These are phyloP conservation scores for Jaapia argillacea DNA, from an alignment of 768 basidiomycete genomes.

Conservation along the genomic window DNA sequence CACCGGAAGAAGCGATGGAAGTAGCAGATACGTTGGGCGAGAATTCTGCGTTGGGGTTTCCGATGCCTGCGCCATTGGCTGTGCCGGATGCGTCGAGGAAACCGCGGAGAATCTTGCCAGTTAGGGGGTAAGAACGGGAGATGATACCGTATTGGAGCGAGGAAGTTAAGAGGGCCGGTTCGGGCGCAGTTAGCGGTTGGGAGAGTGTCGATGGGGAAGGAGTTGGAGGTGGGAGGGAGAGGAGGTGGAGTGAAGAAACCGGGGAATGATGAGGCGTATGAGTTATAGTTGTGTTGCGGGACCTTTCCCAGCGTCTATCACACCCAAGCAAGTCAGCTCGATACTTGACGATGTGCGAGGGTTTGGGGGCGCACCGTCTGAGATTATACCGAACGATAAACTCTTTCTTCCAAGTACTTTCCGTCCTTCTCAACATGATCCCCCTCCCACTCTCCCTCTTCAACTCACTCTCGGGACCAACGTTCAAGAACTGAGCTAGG, in stretches of 20 bases:
- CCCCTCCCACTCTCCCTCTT: slow-evolving; percentile 24
- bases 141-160: slow-evolving; percentile 64
- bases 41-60: slow-evolving; percentile 71
- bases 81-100: slow-evolving; percentile 57
- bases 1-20: slow-evolving; percentile 48
- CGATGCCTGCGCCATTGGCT: slow-evolving; percentile 47
- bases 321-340: not conserved
- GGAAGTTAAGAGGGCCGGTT: slow-evolving; percentile 43
- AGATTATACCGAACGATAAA: slow-evolving; percentile 49
- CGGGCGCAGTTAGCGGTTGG: too few species aligned
- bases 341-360: not conserved
- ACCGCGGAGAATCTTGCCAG: slow-evolving; percentile 59
- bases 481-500: slow-evolving; percentile 52
- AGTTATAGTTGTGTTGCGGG: slow-evolving; percentile 46
- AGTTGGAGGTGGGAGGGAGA: too few species aligned
- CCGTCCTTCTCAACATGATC: slow-evolving; percentile 44
- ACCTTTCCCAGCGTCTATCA: slow-evolving; percentile 60
- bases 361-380: slow-evolving; percentile 29
- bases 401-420: slow-evolving; percentile 61
- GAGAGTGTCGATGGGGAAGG: too few species aligned
- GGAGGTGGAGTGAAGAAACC: slow-evolving; percentile 49
- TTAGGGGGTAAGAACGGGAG: slow-evolving; percentile 61
- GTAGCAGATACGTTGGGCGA: slow-evolving; percentile 56
- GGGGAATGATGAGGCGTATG: slow-evolving; percentile 55
- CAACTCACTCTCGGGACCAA: slow-evolving; percentile 54